Percentiles rank a stretch among this genome's conserved stretches.
Conservation (phyloP, 805 yeast genomes). For the Grigorovia jiainica region DNA sequence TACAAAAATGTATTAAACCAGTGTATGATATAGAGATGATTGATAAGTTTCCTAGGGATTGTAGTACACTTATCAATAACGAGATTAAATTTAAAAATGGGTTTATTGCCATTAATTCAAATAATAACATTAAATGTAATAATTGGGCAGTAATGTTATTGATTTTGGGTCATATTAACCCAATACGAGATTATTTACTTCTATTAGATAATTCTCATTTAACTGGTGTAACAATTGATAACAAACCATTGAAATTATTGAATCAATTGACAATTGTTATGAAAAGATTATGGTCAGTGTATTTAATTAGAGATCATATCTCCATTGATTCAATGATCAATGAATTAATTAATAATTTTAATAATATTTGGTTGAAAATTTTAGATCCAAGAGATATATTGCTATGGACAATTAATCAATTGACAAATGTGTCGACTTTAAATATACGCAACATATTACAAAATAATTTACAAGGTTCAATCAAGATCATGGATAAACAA, state of each 20-base stretch:
- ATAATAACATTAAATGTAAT: constrained; percentile 31
- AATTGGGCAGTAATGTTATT: constrained; percentile 51
- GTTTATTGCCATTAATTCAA: constrained; percentile 46
- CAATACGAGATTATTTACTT: constrained; percentile 40
- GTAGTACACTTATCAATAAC: constrained; percentile 36
- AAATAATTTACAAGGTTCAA: constrained; percentile 28
- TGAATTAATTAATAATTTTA: constrained; percentile 37
- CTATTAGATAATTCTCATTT: constrained; percentile 8
- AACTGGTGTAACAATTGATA: constrained; percentile 2
- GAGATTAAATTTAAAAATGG: constrained; percentile 55
- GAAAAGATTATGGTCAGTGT: constrained; percentile 56
- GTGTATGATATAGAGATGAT: constrained; percentile 32
- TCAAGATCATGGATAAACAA: no score
- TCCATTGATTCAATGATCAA: constrained; percentile 52
- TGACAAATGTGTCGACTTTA: no score
- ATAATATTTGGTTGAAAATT: constrained; percentile 29
- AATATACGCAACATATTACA: constrained; percentile 23
- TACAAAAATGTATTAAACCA: constrained; percentile 29
- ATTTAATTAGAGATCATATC: constrained; percentile 49
- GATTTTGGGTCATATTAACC: constrained; percentile 42
- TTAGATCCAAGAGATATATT: constrained; percentile 49
- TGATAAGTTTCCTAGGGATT: constrained; percentile 22
- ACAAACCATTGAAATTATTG: constrained; percentile 29
- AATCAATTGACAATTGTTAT: constrained; percentile 37
- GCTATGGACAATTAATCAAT: constrained; percentile 47